A percentile compares a stretch with the other conserved stretches of the same genome.
Conservation (phyloP, 495 filamentous ascomycete genomes). For the Annulohypoxylon nitens region DNA sequence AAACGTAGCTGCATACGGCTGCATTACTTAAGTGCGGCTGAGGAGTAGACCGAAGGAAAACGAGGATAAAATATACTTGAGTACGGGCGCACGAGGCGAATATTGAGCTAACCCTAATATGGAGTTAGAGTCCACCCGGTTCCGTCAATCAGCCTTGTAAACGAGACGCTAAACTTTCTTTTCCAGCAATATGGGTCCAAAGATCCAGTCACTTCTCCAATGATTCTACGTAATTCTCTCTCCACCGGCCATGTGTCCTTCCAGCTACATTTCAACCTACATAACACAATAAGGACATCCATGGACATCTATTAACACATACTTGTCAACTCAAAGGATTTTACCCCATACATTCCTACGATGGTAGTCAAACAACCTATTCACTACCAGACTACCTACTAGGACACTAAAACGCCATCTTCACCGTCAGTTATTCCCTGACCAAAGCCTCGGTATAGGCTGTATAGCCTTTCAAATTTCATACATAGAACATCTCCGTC, state of each 20-base stretch:
- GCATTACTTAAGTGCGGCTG: constrained; percentile 18
- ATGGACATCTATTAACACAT: neutral
- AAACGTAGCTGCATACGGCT: constrained; percentile 12
- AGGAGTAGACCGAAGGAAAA: neutral
- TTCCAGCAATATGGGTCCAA: constrained; percentile 6
- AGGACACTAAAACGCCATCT: neutral
- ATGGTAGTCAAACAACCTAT: constrained; percentile 1
- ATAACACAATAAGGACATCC: neutral
- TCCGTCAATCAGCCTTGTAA: constrained; percentile 11
- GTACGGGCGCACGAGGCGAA: constrained; percentile 9
- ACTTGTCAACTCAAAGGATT: constrained; percentile 6
- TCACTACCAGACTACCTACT: neutral
- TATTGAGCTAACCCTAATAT: neutral
- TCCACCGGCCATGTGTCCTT: constrained; percentile 20
- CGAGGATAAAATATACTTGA: neutral
- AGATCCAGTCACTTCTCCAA: neutral
- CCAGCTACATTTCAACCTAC: neutral
- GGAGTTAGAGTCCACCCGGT: neutral
- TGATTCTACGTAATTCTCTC: neutral
- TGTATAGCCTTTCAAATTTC: constrained; percentile 8
- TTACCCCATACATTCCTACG: constrained; percentile 4
- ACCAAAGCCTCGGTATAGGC: constrained; percentile 5
- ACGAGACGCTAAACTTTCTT: neutral
- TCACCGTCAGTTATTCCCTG: neutral
- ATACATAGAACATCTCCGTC: neutral